phyloP scores from a whole-genome alignment of 2,329 filamentous ascomycete species.

The Mariannaea sp. region DNA sequence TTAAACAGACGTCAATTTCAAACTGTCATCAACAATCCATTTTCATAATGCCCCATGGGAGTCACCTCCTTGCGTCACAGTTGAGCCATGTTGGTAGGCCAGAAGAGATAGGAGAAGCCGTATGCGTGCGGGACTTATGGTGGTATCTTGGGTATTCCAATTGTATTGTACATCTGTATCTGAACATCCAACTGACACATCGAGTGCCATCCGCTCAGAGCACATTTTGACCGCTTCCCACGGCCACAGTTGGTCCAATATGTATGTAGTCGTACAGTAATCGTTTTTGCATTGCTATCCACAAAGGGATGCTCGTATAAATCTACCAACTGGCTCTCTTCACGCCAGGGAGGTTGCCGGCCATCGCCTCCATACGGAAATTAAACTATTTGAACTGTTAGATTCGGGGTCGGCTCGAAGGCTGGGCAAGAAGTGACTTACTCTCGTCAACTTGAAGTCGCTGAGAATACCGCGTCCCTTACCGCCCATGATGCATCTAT shows the following conservation, averaged over 20 bases:
- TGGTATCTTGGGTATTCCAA: slow-evolving; percentile 12
- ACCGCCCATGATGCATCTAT: slow-evolving; percentile 91
- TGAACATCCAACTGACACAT: slow-evolving; percentile 12
- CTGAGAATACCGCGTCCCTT: slow-evolving; percentile 87
- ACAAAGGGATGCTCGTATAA: neutral
- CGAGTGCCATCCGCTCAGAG: slow-evolving; percentile 7
- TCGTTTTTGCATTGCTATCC: neutral
- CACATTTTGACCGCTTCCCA: neutral
- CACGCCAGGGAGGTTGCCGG: slow-evolving; percentile 85
- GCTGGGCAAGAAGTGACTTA: slow-evolving; percentile 54
- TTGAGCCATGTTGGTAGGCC: too few species aligned
- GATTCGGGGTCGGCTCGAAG: slow-evolving; percentile 15
- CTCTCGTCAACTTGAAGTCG: slow-evolving; percentile 89
- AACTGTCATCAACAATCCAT: too few species aligned
- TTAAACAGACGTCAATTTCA: too few species aligned
- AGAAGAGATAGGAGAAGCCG: too few species aligned
- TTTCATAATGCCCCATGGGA: too few species aligned
- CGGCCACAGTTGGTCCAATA: slow-evolving; percentile 6
- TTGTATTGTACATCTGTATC: slow-evolving; percentile 36
- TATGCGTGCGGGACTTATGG: too few species aligned
- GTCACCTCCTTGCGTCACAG: too few species aligned
- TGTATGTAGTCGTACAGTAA: slow-evolving; percentile 32
- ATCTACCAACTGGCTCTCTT: slow-evolving; percentile 94
- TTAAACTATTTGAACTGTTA: slow-evolving; percentile 71
- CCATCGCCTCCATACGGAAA: slow-evolving; percentile 88